Evolutionary conservation across 2,329 filamentous ascomycete species (phyloP), one percentile per base, ranked within the genome.

Genomic region (Fusarium brevicatenulatum): DNA sequence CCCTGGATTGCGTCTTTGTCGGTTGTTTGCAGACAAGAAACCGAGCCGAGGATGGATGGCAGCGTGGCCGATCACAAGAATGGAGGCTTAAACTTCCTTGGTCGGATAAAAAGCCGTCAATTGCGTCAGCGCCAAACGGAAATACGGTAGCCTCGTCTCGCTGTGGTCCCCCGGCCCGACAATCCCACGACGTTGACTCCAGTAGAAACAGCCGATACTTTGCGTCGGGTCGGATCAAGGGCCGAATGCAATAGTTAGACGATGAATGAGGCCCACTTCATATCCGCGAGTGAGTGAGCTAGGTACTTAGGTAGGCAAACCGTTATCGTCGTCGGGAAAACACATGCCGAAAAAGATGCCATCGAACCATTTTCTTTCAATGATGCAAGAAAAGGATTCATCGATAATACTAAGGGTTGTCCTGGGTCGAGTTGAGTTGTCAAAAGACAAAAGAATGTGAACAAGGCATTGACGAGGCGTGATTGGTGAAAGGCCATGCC

Each of bases 361-460:
- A 68, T 74, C 66, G 71, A 73, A 73, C 73, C 74, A 74, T 61
- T 68, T 28, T 60, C 58, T 67, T 28, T 62, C 58, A 55, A 68
- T 34, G n/a, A 64, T 58, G 63, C 49, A 56, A 56, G 11, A 23
- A 52, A 59, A 62, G 18, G 49, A 39, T 70, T 44, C 13, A 54
- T 66, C 40, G 49, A 55, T 39, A 25, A 25, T 25, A 25, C 4
- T 25, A 52, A 69, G 47, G 55, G 63, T 63, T 62, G 49, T 25
- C n/a, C 32, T 28, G 65, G 52, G 44, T 47, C 56, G 65, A 61
- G 40, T 34, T 59, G 61, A 61, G 40, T 46, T 61, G 61, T 28
- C 60, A 47, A 63, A 36, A 60, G 63, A 57, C 53, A 63, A 61
- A 61, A 66, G 61, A 73, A 70, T 63, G 68, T 56, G 46, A 68